A percentile compares a stretch with the other conserved stretches of the same genome.
Evolutionary conservation across 1,284 basidiomycete genomes (phyloP).

Genomic region (Sanghuangporus weigelae): DNA sequence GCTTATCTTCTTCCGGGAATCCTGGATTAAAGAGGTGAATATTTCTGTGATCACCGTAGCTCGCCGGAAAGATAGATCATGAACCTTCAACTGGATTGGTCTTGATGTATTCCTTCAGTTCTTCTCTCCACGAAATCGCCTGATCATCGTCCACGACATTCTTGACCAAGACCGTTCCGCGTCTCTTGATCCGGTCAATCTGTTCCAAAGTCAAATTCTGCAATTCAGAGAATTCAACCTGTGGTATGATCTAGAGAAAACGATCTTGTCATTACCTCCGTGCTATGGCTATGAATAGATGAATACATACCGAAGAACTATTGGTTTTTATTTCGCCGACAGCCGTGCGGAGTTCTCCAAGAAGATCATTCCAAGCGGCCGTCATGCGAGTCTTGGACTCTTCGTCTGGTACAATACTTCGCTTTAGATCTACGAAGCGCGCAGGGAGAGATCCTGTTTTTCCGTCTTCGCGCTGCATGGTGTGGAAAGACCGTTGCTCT

Average conservation of each 20-base stretch:
- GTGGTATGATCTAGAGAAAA: conserved; percentile 44
- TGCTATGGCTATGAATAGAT: neutral
- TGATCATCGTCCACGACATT: conserved; percentile 54
- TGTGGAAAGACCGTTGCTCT: neutral
- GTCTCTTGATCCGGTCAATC: conserved; percentile 45
- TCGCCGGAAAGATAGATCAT: neutral
- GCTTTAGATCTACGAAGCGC: conserved; percentile 49
- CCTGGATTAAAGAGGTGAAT: conserved; percentile 33
- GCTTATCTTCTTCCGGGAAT: conserved; percentile 52
- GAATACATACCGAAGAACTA: conserved; percentile 44
- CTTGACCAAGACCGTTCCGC: conserved; percentile 57
- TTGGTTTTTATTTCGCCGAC: conserved; percentile 39
- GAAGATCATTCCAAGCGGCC: conserved; percentile 52
- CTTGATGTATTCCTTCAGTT: conserved; percentile 50
- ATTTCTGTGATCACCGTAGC: neutral
- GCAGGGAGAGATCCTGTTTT: conserved; percentile 2
- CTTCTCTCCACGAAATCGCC: conserved; percentile 51
- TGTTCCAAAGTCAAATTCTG: conserved; percentile 40
- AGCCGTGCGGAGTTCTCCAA: conserved; percentile 41
- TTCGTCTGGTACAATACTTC: conserved; percentile 47
- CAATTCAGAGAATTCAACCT: conserved; percentile 54
- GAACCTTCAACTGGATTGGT: conserved; percentile 51
- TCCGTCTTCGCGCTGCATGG: neutral
- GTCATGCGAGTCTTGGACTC: conserved; percentile 46
- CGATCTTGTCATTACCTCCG: neutral